Percentiles rank a stretch among this genome's conserved stretches.
Conservation (phyloP, 1,284 basidiomycete species). For the Cerrena zonata region DNA sequence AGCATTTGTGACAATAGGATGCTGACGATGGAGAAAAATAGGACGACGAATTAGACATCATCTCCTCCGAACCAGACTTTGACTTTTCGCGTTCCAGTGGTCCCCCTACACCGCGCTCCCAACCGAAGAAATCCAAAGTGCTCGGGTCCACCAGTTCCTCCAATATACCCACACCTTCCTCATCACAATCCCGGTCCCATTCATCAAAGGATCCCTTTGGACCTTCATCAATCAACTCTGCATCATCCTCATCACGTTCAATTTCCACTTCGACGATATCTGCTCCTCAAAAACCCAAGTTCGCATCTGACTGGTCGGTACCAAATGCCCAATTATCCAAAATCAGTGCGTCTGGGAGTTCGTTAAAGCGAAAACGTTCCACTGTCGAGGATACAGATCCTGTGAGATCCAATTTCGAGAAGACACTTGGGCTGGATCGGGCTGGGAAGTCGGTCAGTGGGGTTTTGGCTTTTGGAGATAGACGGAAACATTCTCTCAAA, state of each 20-base stretch:
- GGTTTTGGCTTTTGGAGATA: neutral
- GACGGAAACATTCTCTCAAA: neutral
- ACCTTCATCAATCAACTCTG: neutral
- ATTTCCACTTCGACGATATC: neutral
- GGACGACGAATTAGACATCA: neutral
- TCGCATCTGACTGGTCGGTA: neutral
- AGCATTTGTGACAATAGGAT: no score
- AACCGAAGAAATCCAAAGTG: no score
- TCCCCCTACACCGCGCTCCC: no score
- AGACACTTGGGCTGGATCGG: slow-evolving; percentile 5
- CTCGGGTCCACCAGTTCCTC: no score
- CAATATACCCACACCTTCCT: neutral
- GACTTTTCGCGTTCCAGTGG: neutral
- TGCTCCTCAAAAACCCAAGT: neutral
- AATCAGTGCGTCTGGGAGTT: neutral
- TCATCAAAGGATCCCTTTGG: neutral
- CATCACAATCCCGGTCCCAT: neutral
- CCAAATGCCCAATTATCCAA: neutral
- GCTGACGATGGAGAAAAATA: no score
- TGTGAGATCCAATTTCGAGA: neutral
- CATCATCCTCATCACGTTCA: neutral
- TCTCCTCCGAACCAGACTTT: neutral
- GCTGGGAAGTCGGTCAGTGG: neutral
- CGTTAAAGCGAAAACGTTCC: neutral
- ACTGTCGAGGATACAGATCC: neutral